Base-by-base conservation (phyloP, 164 flowering plant genomes). In the Buxus sempervirens region DNA sequence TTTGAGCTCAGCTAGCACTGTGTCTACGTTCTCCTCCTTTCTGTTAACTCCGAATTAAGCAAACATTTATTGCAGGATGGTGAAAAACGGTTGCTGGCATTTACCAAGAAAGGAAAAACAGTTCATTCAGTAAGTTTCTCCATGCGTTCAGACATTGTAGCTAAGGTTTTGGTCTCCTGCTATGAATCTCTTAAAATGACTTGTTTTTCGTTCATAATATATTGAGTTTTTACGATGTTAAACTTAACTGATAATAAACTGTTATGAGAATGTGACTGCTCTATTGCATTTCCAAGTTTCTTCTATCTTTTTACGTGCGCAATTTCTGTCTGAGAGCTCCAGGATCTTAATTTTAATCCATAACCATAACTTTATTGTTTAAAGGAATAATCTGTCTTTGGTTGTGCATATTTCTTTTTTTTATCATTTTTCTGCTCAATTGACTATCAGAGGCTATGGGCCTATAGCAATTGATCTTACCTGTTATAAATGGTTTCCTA, bases 61-160 rank as follows among this genome's bases (percentile, higher is more conserved):
- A 32, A 3, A 3, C 7, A 3, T 61, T 36, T 55, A 27, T 21
- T 66, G 56, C 78, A 91, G 98, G 90, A 82, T 24, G 98, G 98
- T 3, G 87, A 84, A 70, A 94, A 94, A 62, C 80, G 97, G 51
- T 73, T 94, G 76, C 79, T 94, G 53, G 98, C 98, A 70, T 83
- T 94, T 69, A 90, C 98, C 1, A 94, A 91, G 78, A 81, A 87
- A 78, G 98, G 96, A 71, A 76, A 83, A 27, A 49, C 60, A 36
- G 65, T 75, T 24, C 98, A 94, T 81, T 91, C 98, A 0, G 98
- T 90, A 76, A 82, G 93, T 78, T 62, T 59, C 57, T 49, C 19
- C 45, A 58, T 42, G 28, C 23, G 2, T n/a, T 9, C 41, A 5
- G 7, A 32, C 38, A 32, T 32, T 32, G 38, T 32, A 7, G 38